phyloP scores from a whole-genome alignment of 2,329 filamentous ascomycete genomes.

The Aspergillus sojae region DNA sequence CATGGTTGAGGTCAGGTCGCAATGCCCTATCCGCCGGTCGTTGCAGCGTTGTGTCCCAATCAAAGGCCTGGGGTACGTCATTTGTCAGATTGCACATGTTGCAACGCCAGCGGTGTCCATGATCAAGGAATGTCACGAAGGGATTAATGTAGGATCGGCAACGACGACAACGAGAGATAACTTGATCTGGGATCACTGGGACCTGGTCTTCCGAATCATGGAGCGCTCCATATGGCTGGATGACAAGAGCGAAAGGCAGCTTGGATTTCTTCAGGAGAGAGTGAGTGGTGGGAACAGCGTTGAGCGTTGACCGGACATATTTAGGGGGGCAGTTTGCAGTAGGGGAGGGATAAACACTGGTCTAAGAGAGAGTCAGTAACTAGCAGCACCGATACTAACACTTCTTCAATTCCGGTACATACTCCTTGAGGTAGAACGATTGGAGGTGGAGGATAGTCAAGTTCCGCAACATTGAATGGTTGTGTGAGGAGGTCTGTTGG shows the following conservation, averaged over 20 bases:
- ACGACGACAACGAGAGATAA: slow-evolving; percentile 93
- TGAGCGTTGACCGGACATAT: slow-evolving; percentile 93
- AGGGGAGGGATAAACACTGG: slow-evolving; percentile 87
- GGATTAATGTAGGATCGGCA: slow-evolving; percentile 98
- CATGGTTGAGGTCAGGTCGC: slow-evolving; percentile 87
- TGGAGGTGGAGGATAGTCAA: slow-evolving; percentile 87
- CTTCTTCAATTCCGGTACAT: slow-evolving; percentile 45
- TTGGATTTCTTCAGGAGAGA: slow-evolving; percentile 95
- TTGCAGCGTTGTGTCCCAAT: slow-evolving; percentile 93
- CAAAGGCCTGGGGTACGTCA: slow-evolving; percentile 97
- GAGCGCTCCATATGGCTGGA: slow-evolving; percentile 90
- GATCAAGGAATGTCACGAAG: slow-evolving; percentile 93
- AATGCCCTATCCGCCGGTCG: slow-evolving; percentile 92
- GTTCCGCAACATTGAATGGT: slow-evolving; percentile 89
- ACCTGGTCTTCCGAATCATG: slow-evolving; percentile 91
- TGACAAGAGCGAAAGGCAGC: slow-evolving; percentile 90
- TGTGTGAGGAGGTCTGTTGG: slow-evolving; percentile 89
- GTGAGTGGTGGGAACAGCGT: slow-evolving; percentile 88
- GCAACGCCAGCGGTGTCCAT: slow-evolving; percentile 96
- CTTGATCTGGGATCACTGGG: slow-evolving; percentile 91
- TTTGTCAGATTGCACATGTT: slow-evolving; percentile 99
- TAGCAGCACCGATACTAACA: slow-evolving; percentile 37
- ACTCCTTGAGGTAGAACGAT: slow-evolving; percentile 92
- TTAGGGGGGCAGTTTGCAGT: slow-evolving; percentile 89
- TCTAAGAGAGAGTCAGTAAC: slow-evolving; percentile 54